Base-by-base conservation (phyloP, 2,329 filamentous ascomycete genomes). In the Plectosphaerella plurivora region DNA sequence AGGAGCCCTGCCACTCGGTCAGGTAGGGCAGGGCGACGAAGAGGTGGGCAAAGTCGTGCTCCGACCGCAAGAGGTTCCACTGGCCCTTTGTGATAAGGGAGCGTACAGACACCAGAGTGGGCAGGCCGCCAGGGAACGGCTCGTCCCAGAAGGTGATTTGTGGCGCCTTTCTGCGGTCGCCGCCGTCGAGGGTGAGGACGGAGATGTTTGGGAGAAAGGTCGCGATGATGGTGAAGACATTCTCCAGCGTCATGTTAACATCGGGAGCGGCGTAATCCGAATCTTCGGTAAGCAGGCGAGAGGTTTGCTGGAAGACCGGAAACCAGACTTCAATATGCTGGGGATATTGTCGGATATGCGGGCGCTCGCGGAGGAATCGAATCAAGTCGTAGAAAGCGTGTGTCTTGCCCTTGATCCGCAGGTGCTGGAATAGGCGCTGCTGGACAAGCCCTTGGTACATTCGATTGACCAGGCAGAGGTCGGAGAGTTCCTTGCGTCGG, bases 321-420 rank as follows among this genome's bases (percentile, higher is more conserved):
- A 91, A 88, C 86, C 87, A 91, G 42, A 90, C 76, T 67, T 91
- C 87, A 54, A 90, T 79, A 61, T 91, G 87, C 58, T 83, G 84
- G 54, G 91, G 82, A 59, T 89, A 83, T 9, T 69, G 60, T 18
- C 80, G 76, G 6, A 91, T 77, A 60, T 88, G 81, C 25, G 76
- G 72, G 54, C 84, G 77, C 10, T 68, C 58, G 15, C 70, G 66
- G 58, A 91, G 87, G 73, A 86, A 89, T 35, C 70, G 57, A 56
- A 79, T 73, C 7, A 86, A 81, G 47, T 83, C 75, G 42, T 79
- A 70, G 41, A 89, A 69, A 15, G 79, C 85, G n/a, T 80, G 75
- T 37, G 80, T 72, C 0, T 86, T 89, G 1, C 85, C 87, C 69
- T 89, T 88, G 59, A 91, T 73, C 68, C 90, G 89, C 70, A 91